Conservation (phyloP, 768 basidiomycete genomes). For the Mycena leptocephala region DNA sequence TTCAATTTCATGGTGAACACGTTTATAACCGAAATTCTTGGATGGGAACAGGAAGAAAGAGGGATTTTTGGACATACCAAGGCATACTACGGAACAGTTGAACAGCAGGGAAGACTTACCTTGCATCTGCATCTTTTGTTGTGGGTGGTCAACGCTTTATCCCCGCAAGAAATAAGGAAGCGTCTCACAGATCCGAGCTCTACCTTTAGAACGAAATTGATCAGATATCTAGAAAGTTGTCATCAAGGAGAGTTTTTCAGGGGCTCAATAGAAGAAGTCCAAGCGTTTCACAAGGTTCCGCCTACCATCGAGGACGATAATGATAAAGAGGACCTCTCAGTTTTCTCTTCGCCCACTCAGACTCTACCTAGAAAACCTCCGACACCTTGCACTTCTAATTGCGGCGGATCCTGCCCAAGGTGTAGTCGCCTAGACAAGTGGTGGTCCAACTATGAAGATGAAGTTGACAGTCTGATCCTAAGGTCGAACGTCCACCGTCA, state of each 20-base stretch:
- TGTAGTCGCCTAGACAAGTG: no score
- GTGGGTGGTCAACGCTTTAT: constrained; percentile 48
- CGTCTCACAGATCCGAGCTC: constrained; percentile 38
- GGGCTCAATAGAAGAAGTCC: constrained; percentile 37
- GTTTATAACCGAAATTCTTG: constrained; percentile 45
- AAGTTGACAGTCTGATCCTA: no score
- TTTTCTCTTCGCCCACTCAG: no score
- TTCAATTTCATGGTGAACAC: constrained; percentile 48
- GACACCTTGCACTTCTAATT: no score
- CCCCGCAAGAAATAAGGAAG: constrained; percentile 54
- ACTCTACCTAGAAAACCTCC: no score
- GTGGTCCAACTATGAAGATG: no score
- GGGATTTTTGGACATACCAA: constrained; percentile 47
- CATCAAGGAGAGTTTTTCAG: constrained; percentile 51
- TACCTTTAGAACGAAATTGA: constrained; percentile 42
- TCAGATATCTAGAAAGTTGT: constrained; percentile 48
- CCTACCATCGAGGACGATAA: neutral
- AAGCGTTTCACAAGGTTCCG: no score
- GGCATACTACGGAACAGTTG: constrained; percentile 52
- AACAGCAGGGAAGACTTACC: constrained; percentile 54
- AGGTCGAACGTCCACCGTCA: no score
- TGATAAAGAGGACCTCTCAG: neutral
- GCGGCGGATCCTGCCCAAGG: no score
- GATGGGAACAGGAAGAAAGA: constrained; percentile 22
- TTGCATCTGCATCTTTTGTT: constrained; percentile 57